Base-by-base conservation (phyloP, 768 basidiomycete genomes). In the Naematelia aurantialba region DNA sequence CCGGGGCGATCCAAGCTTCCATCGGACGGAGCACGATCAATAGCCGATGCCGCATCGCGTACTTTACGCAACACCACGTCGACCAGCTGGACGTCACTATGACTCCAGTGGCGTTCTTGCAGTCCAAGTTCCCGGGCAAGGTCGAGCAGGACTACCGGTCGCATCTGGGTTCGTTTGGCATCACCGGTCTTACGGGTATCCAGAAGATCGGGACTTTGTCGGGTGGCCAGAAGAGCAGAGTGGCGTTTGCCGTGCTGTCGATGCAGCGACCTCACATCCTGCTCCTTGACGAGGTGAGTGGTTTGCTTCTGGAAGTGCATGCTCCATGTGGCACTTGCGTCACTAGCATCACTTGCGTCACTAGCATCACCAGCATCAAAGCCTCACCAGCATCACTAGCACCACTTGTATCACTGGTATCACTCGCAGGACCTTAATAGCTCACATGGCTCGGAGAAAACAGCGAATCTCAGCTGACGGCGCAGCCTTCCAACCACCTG, bases 111-210 rank as follows among this genome's bases (percentile, higher is more conserved):
- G 88, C 89, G 68, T 97, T 96, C 80, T 80, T 99, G 27, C 90
- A 91, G 13, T 85, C 86, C 22, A 89, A 84, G 70, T 97, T 89
- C 81, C 96, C 96, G 0, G 94, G 96, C 0, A 88, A 87, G 78
- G 90, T 83, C 4, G 96, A 98, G 78, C 94, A 97, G 76, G 96
- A 97, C 75, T 98, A 98, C 76, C 83, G 96, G 61, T 77, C 79
- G n/a, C 96, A 98, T 79, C 82, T 99, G 12, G 96, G 94, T 4
- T 91, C 93, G 59, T 96, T 98, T 80, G 93, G 96, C 68, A 94
- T 97, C 69, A 96, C 89, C 60, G 91, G 92, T 45, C 87, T 94
- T 85, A 94, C 92, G 1, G 77, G 78, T 29, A 76, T 98, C 66
- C 94, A 97, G 72, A 79, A 83, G 60, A 98, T 98, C 65, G 90